A percentile compares a stretch with the other conserved stretches of the same genome.
These are phyloP conservation scores for Rhododendron griersonianum DNA, from an alignment of 148 eudicot species.

Conservation along the genomic window DNA sequence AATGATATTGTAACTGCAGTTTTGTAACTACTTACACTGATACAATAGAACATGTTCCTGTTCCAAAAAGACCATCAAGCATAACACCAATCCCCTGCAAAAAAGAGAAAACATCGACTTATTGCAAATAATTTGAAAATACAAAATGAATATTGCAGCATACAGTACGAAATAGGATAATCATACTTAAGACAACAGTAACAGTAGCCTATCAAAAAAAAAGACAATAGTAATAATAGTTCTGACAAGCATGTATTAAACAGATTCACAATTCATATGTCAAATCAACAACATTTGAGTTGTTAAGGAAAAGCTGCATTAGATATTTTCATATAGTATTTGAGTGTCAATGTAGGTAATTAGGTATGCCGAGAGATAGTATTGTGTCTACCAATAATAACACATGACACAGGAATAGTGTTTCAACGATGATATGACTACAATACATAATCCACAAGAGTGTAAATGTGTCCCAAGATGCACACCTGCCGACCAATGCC, in stretches of 20 bases:
- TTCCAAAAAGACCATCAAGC: constrained; percentile 91
- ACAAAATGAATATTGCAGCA: not conserved
- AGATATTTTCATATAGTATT: not conserved
- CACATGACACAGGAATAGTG: not conserved
- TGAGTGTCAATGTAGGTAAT: not conserved
- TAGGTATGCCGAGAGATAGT: not conserved
- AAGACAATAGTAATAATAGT: not conserved
- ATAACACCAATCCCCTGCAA: constrained; percentile 82
- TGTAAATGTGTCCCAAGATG: not conserved
- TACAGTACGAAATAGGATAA: not conserved
- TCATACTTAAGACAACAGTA: not conserved
- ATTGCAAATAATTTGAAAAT: not conserved
- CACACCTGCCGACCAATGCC: constrained; percentile 99
- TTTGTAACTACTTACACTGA: too few species aligned
- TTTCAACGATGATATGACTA: not conserved
- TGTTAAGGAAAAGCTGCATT: not conserved
- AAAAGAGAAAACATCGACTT: not conserved
- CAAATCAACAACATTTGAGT: not conserved
- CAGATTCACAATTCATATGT: not conserved
- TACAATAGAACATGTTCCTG: constrained; percentile 22
- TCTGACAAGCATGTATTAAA: not conserved
- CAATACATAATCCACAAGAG: not conserved
- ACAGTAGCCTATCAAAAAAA: too few species aligned
- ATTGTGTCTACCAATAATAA: not conserved
- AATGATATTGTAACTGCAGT: constrained; percentile 21